Percentiles rank a stretch among this genome's conserved stretches.
Evolutionary conservation across 1,284 basidiomycete species (phyloP).

Genomic region (Irpex sp.): DNA sequence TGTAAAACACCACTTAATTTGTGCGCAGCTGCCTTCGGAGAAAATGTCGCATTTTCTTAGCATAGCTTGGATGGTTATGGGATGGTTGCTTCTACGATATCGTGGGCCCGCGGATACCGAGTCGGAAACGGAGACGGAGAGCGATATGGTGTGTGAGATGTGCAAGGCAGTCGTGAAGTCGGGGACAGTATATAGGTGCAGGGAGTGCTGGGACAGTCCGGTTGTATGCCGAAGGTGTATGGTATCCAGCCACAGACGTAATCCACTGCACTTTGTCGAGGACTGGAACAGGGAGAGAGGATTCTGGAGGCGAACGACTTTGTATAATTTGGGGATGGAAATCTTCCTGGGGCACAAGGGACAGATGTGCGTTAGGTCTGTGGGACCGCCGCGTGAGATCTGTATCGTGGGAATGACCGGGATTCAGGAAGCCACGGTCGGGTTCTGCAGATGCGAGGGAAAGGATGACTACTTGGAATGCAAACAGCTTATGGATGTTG

Average conservation of each 20-base stretch:
- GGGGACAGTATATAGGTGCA: constrained; percentile 3
- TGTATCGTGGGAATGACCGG: constrained; percentile 1
- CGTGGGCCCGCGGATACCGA: background rate
- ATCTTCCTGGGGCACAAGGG: constrained; percentile 8
- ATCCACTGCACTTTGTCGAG: constrained; percentile 8
- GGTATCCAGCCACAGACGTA: constrained; percentile 1
- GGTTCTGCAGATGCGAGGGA: constrained; percentile 5
- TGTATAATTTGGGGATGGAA: constrained; percentile 1
- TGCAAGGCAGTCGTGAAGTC: background rate
- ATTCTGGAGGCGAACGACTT: constrained; percentile 4
- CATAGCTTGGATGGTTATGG: background rate
- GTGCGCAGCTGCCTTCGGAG: background rate
- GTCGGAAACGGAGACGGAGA: no score
- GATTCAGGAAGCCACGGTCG: background rate
- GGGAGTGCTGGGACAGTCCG: background rate
- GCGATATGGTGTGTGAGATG: background rate
- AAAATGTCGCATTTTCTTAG: background rate
- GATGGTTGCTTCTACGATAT: background rate
- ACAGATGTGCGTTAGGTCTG: background rate
- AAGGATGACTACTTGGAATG: background rate
- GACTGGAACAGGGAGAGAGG: constrained; percentile 1
- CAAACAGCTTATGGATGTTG: constrained; percentile 12
- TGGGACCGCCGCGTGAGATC: background rate
- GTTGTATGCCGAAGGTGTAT: constrained; percentile 1
- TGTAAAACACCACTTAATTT: no score